A percentile compares a stretch with the other conserved stretches of the same genome.
phyloP scores from a whole-genome alignment of 768 basidiomycete genomes.

The Amanita thiersii region DNA sequence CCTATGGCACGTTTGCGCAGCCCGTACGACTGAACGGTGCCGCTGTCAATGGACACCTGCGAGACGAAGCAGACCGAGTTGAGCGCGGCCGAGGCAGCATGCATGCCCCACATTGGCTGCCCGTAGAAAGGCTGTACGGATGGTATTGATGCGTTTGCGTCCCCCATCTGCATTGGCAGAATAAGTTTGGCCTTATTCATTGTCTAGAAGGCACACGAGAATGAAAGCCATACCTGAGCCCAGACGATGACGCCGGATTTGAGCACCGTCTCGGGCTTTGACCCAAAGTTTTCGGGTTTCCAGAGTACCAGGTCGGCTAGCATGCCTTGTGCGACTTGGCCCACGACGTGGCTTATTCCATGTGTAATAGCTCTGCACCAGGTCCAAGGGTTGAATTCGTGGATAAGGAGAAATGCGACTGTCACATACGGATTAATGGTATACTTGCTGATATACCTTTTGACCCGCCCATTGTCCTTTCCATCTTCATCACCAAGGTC shows the following conservation, averaged over 20 bases:
- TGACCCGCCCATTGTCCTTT: conserved; percentile 84
- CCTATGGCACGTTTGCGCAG: conserved; percentile 44
- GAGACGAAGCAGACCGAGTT: conserved; percentile 89
- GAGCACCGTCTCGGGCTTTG: conserved; percentile 88
- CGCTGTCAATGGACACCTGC: conserved; percentile 49
- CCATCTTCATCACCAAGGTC: conserved; percentile 62
- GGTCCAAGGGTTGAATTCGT: conserved; percentile 4
- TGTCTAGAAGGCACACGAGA: background rate
- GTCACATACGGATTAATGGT: conserved; percentile 88
- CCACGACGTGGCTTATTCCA: conserved; percentile 83
- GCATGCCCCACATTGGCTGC: conserved; percentile 90
- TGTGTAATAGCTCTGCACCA: conserved; percentile 78
- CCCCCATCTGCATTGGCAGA: conserved; percentile 66
- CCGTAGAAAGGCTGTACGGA: conserved; percentile 85
- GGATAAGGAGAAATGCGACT: background rate
- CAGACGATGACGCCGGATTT: conserved; percentile 92
- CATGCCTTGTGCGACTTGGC: conserved; percentile 72
- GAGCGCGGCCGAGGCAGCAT: conserved; percentile 68
- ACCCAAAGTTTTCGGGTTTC: conserved; percentile 91
- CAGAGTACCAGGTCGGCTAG: conserved; percentile 94
- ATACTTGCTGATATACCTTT: conserved; percentile 93
- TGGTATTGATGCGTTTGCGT: conserved; percentile 94
- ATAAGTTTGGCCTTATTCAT: conserved; percentile 4
- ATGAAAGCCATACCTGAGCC: conserved; percentile 54
- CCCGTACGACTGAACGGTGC: conserved; percentile 54